Evolutionary conservation across 1,284 basidiomycete species (phyloP), one percentile per base, ranked within the genome.

Genomic region (Ceratobasidium theobromae): DNA sequence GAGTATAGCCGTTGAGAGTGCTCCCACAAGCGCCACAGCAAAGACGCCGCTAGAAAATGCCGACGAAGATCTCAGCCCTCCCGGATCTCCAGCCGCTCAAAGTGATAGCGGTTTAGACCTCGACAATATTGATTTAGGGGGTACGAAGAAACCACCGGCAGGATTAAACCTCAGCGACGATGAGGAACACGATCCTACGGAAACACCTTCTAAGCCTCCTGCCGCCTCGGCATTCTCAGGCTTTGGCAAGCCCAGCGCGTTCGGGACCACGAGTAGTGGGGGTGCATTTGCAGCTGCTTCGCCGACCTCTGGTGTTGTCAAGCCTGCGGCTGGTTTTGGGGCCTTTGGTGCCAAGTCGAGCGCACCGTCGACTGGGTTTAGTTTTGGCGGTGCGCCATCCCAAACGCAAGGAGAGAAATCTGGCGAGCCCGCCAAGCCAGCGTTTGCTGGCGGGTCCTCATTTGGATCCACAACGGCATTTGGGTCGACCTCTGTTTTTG

Each of bases 401-500:
- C 32, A 51, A 25, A 6, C 51, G 2, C 25, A 55, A n/a, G 41
- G 30, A 3, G 43, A 51, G 35, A 46, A 35, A 25, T 11, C 55
- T 58, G 33, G 27, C 32, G 40, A 27, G 14, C 30, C 51, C 12
- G 11, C 48, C 33, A 66, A 54, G 45, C 28, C 49, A 4, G 51
- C 57, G 27, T 69, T 69, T 51, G 33, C 68, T 53, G 53, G 67
- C 41, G 62, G 69, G 35, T 41, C 69, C 1, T 67, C 66, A 14
- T 69, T 69, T 40, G 71, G 67, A n/a, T 57, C 60, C 28, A 30
- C n/a, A n/a, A n/a, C 69, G 58, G 16, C 66, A 18, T 53, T 52
- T 30, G 64, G 49, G 18, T 55, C 69, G 30, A 23, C 67, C 11
- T 68, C 71, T 27, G 62, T 68, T 14, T 71, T 72, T 46, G 70